These are phyloP conservation scores for Apiospora pterosperma DNA, from an alignment of 2,329 filamentous ascomycete species.

Conservation along the genomic window DNA sequence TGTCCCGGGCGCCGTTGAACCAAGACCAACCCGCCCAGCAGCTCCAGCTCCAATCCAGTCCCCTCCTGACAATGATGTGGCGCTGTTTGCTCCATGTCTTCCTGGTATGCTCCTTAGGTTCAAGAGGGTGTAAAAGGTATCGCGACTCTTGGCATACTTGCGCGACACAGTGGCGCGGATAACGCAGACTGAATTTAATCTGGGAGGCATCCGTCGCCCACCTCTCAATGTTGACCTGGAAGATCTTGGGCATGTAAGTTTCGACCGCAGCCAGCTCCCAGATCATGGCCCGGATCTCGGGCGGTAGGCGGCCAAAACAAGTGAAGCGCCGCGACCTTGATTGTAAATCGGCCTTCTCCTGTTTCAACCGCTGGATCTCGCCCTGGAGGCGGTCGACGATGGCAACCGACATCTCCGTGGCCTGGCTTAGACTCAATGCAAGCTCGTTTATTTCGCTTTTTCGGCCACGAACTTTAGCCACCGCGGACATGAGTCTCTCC, in stretches of 20 bases:
- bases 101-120: not conserved
- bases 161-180: not conserved
- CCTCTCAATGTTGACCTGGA: not conserved
- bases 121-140: not conserved
- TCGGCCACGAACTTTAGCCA: not conserved
- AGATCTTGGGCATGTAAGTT: not conserved
- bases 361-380: not conserved
- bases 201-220: not conserved
- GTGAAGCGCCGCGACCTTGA: not conserved
- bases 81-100: not conserved
- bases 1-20: not conserved
- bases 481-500: not conserved
- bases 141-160: not conserved
- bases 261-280: not conserved
- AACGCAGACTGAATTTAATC: not conserved
- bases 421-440: not conserved
- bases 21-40: not conserved
- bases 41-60: not conserved
- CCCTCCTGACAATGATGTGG: not conserved
- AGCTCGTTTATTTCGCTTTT: not conserved
- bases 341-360: not conserved
- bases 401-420: not conserved
- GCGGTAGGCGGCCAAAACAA: not conserved
- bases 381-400: not conserved
- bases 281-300: not conserved